A percentile compares a stretch with the other conserved stretches of the same genome.
Evolutionary conservation across 2,329 filamentous ascomycete genomes (phyloP).

Genomic region (Penicillium olsonii): DNA sequence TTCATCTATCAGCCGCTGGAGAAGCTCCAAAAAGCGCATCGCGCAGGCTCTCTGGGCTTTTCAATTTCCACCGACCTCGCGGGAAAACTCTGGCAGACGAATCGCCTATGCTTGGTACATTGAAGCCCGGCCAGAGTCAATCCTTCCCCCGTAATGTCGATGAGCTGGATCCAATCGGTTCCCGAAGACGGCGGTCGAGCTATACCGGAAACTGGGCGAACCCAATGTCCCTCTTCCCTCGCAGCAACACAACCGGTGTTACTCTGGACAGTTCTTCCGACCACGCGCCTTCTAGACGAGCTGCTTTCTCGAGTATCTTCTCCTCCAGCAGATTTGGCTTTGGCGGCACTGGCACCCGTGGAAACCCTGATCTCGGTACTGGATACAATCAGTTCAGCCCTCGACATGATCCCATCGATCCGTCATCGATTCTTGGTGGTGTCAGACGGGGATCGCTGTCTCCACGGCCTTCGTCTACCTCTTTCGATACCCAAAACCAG

Average conservation of each 20-base stretch:
- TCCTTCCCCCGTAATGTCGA: constrained; percentile 61
- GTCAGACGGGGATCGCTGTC: constrained; percentile 47
- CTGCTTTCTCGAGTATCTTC: constrained; percentile 47
- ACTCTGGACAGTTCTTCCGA: constrained; percentile 46
- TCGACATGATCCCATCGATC: constrained; percentile 49
- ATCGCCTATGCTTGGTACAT: constrained; percentile 57
- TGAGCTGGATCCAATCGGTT: constrained; percentile 53
- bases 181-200: constrained; percentile 56
- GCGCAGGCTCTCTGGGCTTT: constrained; percentile 59
- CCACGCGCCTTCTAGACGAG: constrained; percentile 40
- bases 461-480: constrained; percentile 54
- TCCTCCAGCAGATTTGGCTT: constrained; percentile 43
- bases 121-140: constrained; percentile 62
- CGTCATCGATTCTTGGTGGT: constrained; percentile 44
- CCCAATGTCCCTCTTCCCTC: constrained; percentile 50
- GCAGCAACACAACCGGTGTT: constrained; percentile 45
- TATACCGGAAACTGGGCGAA: constrained; percentile 59
- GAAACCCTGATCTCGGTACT: constrained; percentile 35
- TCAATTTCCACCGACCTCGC: constrained; percentile 60
- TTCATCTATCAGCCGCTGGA: constrained; percentile 32
- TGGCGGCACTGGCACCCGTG: constrained; percentile 32
- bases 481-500: constrained; percentile 54
- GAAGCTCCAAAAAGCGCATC: constrained; percentile 47
- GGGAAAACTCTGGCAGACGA: constrained; percentile 63
- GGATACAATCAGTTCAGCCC: constrained; percentile 52